These are phyloP conservation scores for Ascochyta fabae DNA, from an alignment of 2,329 filamentous ascomycete species.

Conservation along the genomic window DNA sequence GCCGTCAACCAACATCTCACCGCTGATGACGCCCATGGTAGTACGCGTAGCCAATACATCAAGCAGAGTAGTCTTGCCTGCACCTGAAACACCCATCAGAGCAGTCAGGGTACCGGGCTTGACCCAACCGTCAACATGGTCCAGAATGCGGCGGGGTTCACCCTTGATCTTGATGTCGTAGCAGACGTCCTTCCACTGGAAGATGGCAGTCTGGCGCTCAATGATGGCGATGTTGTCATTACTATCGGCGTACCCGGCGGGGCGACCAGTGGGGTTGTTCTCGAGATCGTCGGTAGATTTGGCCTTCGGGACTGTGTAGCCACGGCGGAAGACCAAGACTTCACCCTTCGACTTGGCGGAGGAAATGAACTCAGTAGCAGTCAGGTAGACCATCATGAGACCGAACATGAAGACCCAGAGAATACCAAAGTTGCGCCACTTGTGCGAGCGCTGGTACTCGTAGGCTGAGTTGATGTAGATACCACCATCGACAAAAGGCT, in stretches of 20 bases:
- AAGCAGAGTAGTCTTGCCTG: slow-evolving; percentile 91
- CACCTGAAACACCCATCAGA: slow-evolving; percentile 89
- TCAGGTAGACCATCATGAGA: slow-evolving; percentile 52
- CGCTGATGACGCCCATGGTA: slow-evolving; percentile 86
- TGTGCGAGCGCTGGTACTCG: slow-evolving; percentile 46
- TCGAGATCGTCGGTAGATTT: slow-evolving; percentile 53
- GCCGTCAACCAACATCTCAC: slow-evolving; percentile 85
- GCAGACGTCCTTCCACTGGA: slow-evolving; percentile 85
- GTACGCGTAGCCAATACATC: slow-evolving; percentile 85
- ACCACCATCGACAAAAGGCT: slow-evolving; percentile 48
- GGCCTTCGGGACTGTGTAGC: slow-evolving; percentile 59
- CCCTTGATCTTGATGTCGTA: slow-evolving; percentile 82
- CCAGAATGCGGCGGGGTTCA: slow-evolving; percentile 75
- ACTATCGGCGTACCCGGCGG: slow-evolving; percentile 44
- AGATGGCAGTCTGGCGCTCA: slow-evolving; percentile 74
- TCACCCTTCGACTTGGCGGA: slow-evolving; percentile 60
- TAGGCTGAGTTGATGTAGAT: slow-evolving; percentile 46
- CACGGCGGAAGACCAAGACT: slow-evolving; percentile 57
- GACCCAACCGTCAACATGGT: slow-evolving; percentile 90
- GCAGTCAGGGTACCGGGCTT: slow-evolving; percentile 86
- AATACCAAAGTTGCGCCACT: slow-evolving; percentile 58
- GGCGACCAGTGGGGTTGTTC: slow-evolving; percentile 38
- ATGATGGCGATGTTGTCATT: slow-evolving; percentile 54
- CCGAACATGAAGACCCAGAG: slow-evolving; percentile 54
- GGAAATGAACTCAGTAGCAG: slow-evolving; percentile 55